Conservation (phyloP, 192 early-diverging fungal species). For the Coemansia sp. region DNA sequence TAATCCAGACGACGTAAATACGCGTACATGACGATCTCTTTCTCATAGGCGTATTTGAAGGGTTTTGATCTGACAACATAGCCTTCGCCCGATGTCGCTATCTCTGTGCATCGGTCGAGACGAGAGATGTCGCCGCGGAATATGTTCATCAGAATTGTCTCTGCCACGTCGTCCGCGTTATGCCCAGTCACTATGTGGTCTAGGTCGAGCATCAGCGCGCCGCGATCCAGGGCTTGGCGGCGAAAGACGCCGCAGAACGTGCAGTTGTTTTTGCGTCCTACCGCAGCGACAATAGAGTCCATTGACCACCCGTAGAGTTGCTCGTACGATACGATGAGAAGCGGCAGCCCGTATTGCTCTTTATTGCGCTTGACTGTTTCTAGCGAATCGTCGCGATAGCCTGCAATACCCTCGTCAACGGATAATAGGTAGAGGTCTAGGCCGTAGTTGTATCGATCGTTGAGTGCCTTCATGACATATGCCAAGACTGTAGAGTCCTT, state of each 20-base stretch:
- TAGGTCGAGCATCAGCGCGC: constrained; percentile 85
- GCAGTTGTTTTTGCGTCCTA: constrained; percentile 98
- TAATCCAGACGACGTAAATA: constrained; percentile 97
- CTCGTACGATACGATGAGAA: constrained; percentile 92
- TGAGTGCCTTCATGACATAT: constrained; percentile 90
- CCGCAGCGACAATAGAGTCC: constrained; percentile 94
- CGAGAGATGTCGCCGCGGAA: constrained; percentile 93
- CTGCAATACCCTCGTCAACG: constrained; percentile 97
- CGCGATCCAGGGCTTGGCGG: constrained; percentile 94
- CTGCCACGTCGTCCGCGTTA: constrained; percentile 98
- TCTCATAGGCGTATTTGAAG: constrained; percentile 99
- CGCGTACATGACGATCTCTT: constrained; percentile 99
- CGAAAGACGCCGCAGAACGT: constrained; percentile 99
- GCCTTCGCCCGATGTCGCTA: constrained; percentile 77
- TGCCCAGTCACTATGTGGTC: constrained; percentile 99
- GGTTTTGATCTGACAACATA: constrained; percentile 90
- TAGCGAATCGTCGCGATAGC: constrained; percentile 97
- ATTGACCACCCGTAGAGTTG: constrained; percentile 98
- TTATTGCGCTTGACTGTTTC: constrained; percentile 98
- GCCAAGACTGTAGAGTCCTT: constrained; percentile 98
- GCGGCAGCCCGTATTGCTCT: constrained; percentile 88
- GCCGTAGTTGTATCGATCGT: constrained; percentile 90
- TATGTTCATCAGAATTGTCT: constrained; percentile 98
- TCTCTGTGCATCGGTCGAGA: constrained; percentile 89
- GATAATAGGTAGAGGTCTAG: constrained; percentile 90